Conservation (phyloP, 2,329 filamentous ascomycete species). For the Neofusicoccum cordaticola region DNA sequence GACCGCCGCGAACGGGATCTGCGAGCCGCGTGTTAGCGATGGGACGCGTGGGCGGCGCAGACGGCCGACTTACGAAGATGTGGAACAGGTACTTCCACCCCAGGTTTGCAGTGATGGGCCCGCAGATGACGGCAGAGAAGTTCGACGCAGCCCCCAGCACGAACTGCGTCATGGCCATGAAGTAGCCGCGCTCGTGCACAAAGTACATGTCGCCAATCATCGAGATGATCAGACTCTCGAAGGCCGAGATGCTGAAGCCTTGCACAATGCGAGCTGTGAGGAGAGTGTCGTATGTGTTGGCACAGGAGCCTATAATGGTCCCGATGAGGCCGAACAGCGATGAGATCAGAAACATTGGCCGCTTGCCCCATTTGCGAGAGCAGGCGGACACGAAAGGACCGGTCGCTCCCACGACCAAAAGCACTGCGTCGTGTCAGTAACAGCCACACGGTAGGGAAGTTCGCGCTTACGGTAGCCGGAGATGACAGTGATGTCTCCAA, state of each 20-base stretch:
- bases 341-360: conserved; percentile 47
- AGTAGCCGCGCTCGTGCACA: conserved; percentile 46
- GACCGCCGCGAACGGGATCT: conserved; percentile 34
- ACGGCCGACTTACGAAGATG: conserved; percentile 44
- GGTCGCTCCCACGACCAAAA: conserved; percentile 33
- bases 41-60: conserved; percentile 30
- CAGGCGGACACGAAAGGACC: conserved; percentile 33
- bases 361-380: conserved; percentile 46
- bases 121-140: neutral
- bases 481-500: conserved; percentile 35
- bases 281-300: conserved; percentile 50
- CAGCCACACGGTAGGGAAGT: neutral
- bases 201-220: conserved; percentile 51
- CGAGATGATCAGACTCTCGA: conserved; percentile 33
- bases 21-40: conserved; percentile 38
- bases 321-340: conserved; percentile 20
- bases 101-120: conserved; percentile 2
- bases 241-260: conserved; percentile 37
- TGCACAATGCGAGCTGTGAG: conserved; percentile 44
- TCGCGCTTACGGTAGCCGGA: conserved; percentile 28
- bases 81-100: conserved; percentile 52
- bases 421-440: conserved; percentile 19
- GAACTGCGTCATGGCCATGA: conserved; percentile 46
- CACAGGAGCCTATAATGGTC: conserved; percentile 34
- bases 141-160: conserved; percentile 29